A percentile compares a stretch with the other conserved stretches of the same genome.
These are phyloP conservation scores for Paramecium octaurelia DNA, from an alignment of 73 alveolate species.

Conservation along the genomic window DNA sequence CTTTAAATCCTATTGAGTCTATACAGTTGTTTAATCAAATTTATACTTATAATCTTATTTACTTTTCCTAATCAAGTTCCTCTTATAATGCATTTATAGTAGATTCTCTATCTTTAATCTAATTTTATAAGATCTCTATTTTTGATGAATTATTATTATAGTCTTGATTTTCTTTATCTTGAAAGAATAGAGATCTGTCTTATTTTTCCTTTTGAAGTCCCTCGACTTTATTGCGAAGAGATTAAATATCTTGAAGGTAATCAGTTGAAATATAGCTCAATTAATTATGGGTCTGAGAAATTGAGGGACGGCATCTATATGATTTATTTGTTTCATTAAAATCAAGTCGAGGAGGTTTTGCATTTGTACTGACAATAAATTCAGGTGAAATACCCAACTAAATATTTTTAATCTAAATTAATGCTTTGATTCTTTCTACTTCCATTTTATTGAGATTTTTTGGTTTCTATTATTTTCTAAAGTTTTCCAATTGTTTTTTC, in stretches of 20 bases:
- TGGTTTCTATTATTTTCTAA: not conserved
- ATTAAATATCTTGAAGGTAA: not conserved
- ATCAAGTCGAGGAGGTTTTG: not conserved
- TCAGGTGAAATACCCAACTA: not conserved
- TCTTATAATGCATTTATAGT: not conserved
- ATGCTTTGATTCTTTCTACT: not conserved
- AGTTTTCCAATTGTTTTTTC: not conserved
- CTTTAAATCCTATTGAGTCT: not conserved
- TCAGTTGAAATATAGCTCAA: not conserved
- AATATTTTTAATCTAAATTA: not conserved
- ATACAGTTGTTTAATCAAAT: not conserved
- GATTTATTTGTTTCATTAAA: not conserved
- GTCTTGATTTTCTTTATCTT: not conserved
- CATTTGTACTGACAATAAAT: not conserved
- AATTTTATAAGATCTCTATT: not conserved
- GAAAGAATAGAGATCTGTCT: not conserved
- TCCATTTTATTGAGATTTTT: not conserved
- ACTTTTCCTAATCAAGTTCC: not conserved
- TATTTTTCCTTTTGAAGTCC: not conserved
- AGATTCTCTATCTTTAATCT: not conserved
- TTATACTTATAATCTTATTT: not conserved
- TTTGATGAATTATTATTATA: not conserved
- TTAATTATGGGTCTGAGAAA: not conserved
- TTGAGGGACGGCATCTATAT: not conserved
- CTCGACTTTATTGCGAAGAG: not conserved